These are phyloP conservation scores for Boletus sp. DNA, from an alignment of 768 basidiomycete species.

Conservation along the genomic window DNA sequence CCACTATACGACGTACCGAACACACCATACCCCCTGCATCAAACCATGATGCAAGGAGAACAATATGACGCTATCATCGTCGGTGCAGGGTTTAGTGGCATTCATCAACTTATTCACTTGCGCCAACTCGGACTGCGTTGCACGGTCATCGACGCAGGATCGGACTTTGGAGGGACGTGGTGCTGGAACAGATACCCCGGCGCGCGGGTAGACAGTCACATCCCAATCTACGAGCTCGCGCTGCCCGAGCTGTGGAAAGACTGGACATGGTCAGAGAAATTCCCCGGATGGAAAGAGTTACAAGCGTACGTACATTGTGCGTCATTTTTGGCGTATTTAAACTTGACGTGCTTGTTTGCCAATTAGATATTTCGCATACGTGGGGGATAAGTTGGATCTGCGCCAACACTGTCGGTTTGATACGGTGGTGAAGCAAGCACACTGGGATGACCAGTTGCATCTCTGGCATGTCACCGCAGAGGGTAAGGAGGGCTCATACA, in stretches of 20 bases:
- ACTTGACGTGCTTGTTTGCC: neutral
- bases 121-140: constrained; percentile 11
- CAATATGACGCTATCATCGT: constrained; percentile 12
- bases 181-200: constrained; percentile 18
- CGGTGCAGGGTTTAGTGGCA: constrained; percentile 16
- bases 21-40: neutral
- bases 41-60: neutral
- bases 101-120: constrained; percentile 9
- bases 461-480: constrained; percentile 10
- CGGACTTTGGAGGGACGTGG: constrained; percentile 13
- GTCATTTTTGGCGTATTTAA: too few species aligned
- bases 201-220: constrained; percentile 8
- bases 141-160: constrained; percentile 9
- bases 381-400: constrained; percentile 8
- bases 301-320: constrained; percentile 4
- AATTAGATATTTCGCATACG: constrained; percentile 7
- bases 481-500: constrained; percentile 1
- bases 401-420: constrained; percentile 13
- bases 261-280: neutral
- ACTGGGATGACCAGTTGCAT: constrained; percentile 14
- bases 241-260: too few species aligned
- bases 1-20: neutral
- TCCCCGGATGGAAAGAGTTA: constrained; percentile 3
- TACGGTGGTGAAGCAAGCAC: constrained; percentile 9
- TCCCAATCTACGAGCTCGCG: neutral